Evolutionary conservation across 495 filamentous ascomycete genomes (phyloP), one percentile per base, ranked within the genome.

Genomic region (Neohortaea acidophila): DNA sequence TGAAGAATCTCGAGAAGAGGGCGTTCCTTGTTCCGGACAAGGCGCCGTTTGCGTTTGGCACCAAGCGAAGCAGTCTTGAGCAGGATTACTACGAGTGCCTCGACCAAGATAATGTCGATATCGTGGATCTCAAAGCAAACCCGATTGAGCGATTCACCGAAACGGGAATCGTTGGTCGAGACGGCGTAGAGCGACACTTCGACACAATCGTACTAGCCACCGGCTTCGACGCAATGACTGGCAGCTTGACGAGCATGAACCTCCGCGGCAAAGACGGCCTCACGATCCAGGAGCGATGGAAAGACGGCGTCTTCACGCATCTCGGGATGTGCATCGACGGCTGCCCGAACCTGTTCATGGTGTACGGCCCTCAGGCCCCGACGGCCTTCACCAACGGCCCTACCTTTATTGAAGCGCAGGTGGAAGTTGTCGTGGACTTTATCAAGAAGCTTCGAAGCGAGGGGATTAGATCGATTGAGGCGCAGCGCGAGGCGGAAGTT

Each of bases 331-430:
- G 40, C 13, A 28, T 52, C 31, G 9, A 43, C 2, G 36, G 38
- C 22, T 52, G 31, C 37, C 49, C 49, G 9, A 52, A 52, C 24
- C 7, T 48, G 21, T 48, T 47, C 28, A 39, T 39, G 31, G 20
- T 13, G 3, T 43, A 34, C 27, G 36, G 15, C 4, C 36, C 37
- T 4, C 43, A 45, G 41, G 54, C 51, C 8, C 54, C 54, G 0
- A 57, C 54, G 1, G 45, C 51, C 0, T 34, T 57, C 9, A 44
- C 45, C 1, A 57, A 54, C 27, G 54, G 51, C 2, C 35, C 48
- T 2, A 45, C 45, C 1, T 41, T 43, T 19, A 21, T 52, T 3
- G 43, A 55, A 34, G 17, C 24, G 2, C 54, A 57, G 31, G 37
- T 29, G n/a, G 38, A 43, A 10, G 48, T 35, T 10, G 36, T 57